A percentile compares a stretch with the other conserved stretches of the same genome.
Evolutionary conservation across 2,329 filamentous ascomycete genomes (phyloP).

Genomic region (Bipolaris zeicola): DNA sequence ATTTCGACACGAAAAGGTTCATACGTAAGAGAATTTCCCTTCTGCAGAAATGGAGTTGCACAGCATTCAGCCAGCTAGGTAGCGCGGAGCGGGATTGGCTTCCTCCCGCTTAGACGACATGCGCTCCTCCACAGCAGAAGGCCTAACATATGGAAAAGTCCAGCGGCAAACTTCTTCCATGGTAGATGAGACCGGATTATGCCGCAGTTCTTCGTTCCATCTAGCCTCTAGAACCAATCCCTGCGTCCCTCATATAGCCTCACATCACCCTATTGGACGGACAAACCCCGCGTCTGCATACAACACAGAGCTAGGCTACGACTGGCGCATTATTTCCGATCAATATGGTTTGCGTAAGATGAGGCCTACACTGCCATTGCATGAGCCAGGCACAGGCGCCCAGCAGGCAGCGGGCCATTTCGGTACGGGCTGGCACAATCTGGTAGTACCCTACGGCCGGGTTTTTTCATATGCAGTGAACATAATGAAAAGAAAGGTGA

Average conservation of each 20-base stretch:
- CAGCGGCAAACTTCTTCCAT: background rate
- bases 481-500: background rate
- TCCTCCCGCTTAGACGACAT: background rate
- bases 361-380: constrained; percentile 5
- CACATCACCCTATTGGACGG: background rate
- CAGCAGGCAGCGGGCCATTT: constrained; percentile 1
- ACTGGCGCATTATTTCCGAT: constrained; percentile 3
- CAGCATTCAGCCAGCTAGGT: background rate
- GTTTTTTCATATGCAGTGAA: background rate
- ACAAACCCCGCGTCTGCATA: constrained; percentile 3
- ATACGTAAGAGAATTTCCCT: background rate
- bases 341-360: background rate
- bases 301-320: background rate
- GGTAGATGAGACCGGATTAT: background rate
- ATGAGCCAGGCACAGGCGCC: constrained; percentile 4
- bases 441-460: background rate
- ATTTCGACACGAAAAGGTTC: background rate
- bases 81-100: background rate
- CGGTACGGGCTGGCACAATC: constrained; percentile 2
- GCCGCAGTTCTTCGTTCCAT: constrained; percentile 3
- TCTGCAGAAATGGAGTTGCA: background rate
- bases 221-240: constrained; percentile 1
- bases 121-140: background rate
- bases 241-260: constrained; percentile 2
- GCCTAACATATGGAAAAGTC: background rate